Base-by-base conservation (phyloP, 768 basidiomycete genomes). In the Leccinum olivaceopallidum region DNA sequence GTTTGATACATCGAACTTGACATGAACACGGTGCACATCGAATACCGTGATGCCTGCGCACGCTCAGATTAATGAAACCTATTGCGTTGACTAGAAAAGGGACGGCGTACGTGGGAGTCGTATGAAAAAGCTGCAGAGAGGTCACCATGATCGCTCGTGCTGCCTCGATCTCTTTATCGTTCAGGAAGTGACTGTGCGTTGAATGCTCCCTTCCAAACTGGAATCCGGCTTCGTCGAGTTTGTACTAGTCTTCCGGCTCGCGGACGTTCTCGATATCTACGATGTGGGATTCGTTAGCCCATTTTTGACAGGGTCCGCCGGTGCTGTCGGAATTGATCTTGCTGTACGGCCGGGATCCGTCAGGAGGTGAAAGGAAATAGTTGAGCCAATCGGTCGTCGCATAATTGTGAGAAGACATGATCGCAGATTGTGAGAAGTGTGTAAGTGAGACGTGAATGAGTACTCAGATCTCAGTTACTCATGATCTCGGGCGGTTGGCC, bases 211-310 rank as follows among this genome's bases (percentile, higher is more conserved):
- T 66, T 51, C 65, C 69, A 56, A 71, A 73, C 60, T 78, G 76
- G 65, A 78, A 78, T 10, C 77, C 77, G 2, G 76, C 63, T 28
- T 51, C 70, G 58, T 78, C 76, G 18, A 77, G 73, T 2, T 55
- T 68, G 54, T 70, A 72, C 16, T 64, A 28, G 50, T 58, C 64
- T 52, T 77, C 77, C 22, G 75, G 70, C 4, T 75, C 76, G 18
- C 75, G 73, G 42, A 75, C 30, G 58, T 79, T 70, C 56, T 77
- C 64, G 48, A 78, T 70, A 30, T 63, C 18, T 24, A 73, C 64
- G 1, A 37, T 26, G 8, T 30, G 62, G 18, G 0, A 7, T 20
- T 65, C 66, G n/a, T 67, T 44, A 1, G 9, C 8, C 69, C 67
- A 74, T 60, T 76, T 30, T 30, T 30, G 30, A 30, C 30, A 30